phyloP scores from a whole-genome alignment of 2,329 filamentous ascomycete species.

The Raffaelea arxii region DNA sequence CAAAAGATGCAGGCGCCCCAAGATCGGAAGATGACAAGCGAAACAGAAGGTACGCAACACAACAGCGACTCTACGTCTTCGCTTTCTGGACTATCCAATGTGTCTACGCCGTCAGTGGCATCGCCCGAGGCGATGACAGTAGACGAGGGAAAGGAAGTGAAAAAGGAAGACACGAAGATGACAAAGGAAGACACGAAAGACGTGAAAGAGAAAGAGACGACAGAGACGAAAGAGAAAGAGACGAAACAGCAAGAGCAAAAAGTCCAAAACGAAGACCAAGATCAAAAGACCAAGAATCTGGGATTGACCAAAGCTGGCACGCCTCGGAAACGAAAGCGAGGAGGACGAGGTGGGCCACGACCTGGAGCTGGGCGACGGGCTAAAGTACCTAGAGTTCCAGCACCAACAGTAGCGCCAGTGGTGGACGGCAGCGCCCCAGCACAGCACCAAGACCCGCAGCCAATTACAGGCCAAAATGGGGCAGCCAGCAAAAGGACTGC shows the following conservation, averaged over 20 bases:
- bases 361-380: conserved; percentile 11
- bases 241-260: neutral
- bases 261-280: neutral
- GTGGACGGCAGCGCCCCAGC: neutral
- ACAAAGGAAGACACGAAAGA: no score
- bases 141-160: no score
- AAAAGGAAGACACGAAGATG: no score
- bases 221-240: neutral
- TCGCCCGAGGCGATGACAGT: no score
- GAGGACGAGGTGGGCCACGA: conserved; percentile 12
- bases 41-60: no score
- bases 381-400: conserved; percentile 12
- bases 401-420: conserved; percentile 4
- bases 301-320: conserved; percentile 1
- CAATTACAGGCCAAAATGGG: conserved; percentile 1
- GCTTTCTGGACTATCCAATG: no score
- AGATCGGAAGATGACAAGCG: no score
- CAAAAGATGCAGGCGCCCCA: no score
- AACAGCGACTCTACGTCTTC: no score
- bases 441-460: neutral
- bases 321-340: conserved; percentile 1
- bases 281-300: neutral
- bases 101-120: no score
- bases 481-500: conserved; percentile 1
- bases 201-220: no score